Evolutionary conservation across 768 basidiomycete species (phyloP).

Genomic region (Agaricus sinodeliciosus): DNA sequence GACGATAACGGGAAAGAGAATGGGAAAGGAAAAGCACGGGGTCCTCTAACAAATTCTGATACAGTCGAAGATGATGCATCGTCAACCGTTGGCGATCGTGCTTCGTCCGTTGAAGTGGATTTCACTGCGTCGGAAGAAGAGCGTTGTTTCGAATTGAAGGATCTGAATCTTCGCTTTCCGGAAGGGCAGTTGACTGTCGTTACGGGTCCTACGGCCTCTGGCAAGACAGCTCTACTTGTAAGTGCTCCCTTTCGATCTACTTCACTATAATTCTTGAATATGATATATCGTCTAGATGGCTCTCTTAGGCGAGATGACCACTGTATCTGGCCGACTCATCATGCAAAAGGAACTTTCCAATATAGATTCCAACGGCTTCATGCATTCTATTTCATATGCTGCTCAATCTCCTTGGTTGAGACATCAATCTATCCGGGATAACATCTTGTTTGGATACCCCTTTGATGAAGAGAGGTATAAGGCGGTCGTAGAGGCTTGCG

Average conservation of each 20-base stretch:
- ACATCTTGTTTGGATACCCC: constrained; percentile 74
- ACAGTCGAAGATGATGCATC: background rate
- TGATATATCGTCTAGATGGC: constrained; percentile 43
- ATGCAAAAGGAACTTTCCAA: constrained; percentile 59
- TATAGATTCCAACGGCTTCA: constrained; percentile 54
- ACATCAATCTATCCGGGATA: constrained; percentile 70
- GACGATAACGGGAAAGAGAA: constrained; percentile 10
- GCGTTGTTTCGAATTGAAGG: constrained; percentile 57
- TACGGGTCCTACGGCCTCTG: constrained; percentile 75
- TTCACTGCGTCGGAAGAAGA: constrained; percentile 25
- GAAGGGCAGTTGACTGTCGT: constrained; percentile 64
- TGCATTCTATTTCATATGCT: constrained; percentile 63
- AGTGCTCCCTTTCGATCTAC: constrained; percentile 13
- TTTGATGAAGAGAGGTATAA: constrained; percentile 70
- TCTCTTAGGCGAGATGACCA: constrained; percentile 66
- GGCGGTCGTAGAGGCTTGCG: constrained; percentile 78
- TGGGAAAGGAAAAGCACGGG: constrained; percentile 9
- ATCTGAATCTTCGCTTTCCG: constrained; percentile 67
- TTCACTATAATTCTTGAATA: background rate
- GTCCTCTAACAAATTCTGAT: background rate
- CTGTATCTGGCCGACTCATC: constrained; percentile 41
- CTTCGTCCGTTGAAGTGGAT: constrained; percentile 16
- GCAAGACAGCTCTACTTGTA: constrained; percentile 76
- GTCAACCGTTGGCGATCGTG: constrained; percentile 5
- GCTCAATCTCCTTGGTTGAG: constrained; percentile 68